Evolutionary conservation across 148 eudicot species (phyloP).

Genomic region (Hydrangea macrophylla): DNA sequence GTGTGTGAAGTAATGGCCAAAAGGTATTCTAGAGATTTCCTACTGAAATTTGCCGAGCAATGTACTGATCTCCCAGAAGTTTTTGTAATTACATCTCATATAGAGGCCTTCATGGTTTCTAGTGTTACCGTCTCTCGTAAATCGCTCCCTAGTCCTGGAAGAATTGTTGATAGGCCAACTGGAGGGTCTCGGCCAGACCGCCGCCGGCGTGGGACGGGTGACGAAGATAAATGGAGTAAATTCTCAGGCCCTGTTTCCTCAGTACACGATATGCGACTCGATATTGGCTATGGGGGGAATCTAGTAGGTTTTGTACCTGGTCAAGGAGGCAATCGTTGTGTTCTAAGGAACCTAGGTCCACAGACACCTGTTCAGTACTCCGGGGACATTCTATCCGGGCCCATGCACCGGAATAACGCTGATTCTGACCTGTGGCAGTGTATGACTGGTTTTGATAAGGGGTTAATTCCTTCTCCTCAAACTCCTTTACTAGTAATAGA

Average conservation of each 20-base stretch:
- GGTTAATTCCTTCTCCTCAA: constrained; percentile 73
- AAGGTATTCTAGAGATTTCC: constrained; percentile 85
- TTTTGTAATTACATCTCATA: constrained; percentile 43
- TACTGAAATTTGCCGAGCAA: constrained; percentile 64
- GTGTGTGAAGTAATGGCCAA: constrained; percentile 34
- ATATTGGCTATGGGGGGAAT: constrained; percentile 41
- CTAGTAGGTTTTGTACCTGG: constrained; percentile 46
- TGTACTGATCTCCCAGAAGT: constrained; percentile 63
- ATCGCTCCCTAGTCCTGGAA: constrained; percentile 57
- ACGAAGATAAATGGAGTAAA: constrained; percentile 67
- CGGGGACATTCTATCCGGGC: constrained; percentile 61
- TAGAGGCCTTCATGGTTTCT: constrained; percentile 35
- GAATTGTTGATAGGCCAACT: constrained; percentile 42
- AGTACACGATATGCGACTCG: constrained; percentile 41
- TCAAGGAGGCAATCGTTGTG: constrained; percentile 58
- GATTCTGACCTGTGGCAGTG: constrained; percentile 86
- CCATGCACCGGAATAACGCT: constrained; percentile 53
- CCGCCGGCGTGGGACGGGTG: constrained; percentile 49
- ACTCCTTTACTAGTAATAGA: constrained; percentile 58
- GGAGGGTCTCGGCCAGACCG: constrained; percentile 47
- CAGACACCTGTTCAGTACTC: constrained; percentile 50
- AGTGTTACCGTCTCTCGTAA: constrained; percentile 43
- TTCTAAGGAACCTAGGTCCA: constrained; percentile 50
- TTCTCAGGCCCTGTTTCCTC: constrained; percentile 33
- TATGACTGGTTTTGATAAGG: constrained; percentile 48